phyloP scores from a whole-genome alignment of 1,284 basidiomycete genomes.

The Abortiporus biennis region DNA sequence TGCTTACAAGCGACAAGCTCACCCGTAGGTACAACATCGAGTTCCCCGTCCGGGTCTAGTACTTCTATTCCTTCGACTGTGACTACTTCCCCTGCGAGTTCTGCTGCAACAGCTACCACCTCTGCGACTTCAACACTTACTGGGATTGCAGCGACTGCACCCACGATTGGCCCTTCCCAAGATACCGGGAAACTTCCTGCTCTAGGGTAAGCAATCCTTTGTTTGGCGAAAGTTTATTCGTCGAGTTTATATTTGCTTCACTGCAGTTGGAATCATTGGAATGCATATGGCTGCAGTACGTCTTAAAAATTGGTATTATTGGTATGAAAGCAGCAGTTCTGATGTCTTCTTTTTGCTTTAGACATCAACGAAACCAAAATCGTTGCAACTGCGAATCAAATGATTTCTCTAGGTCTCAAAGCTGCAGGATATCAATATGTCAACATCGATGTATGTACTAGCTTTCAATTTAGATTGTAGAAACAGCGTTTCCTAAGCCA shows the following conservation, averaged over 20 bases:
- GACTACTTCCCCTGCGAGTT: too few species aligned
- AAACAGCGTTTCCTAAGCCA: background rate
- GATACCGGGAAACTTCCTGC: conserved; percentile 28
- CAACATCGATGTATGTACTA: conserved; percentile 42
- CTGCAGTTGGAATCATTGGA: conserved; percentile 48
- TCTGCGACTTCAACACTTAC: background rate
- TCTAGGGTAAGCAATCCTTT: conserved; percentile 22
- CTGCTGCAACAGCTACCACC: too few species aligned
- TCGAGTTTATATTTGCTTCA: background rate
- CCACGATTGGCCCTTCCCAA: conserved; percentile 26
- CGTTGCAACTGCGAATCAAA: conserved; percentile 39
- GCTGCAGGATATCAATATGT: conserved; percentile 47
- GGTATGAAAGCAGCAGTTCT: too few species aligned
- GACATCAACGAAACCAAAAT: conserved; percentile 42
- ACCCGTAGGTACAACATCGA: conserved; percentile 2
- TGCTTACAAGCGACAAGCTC: too few species aligned
- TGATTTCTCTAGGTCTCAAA: conserved; percentile 42
- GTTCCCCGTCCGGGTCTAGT: too few species aligned
- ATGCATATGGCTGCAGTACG: conserved; percentile 42
- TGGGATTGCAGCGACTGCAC: conserved; percentile 15
- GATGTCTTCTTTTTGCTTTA: conserved; percentile 11
- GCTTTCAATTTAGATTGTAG: background rate
- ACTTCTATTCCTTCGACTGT: too few species aligned
- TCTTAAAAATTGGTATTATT: too few species aligned
- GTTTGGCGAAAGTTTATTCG: background rate